Evolutionary conservation across 2,329 filamentous ascomycete species (phyloP), one percentile per base, ranked within the genome.

Genomic region (Fonsecaea multimorphosa): DNA sequence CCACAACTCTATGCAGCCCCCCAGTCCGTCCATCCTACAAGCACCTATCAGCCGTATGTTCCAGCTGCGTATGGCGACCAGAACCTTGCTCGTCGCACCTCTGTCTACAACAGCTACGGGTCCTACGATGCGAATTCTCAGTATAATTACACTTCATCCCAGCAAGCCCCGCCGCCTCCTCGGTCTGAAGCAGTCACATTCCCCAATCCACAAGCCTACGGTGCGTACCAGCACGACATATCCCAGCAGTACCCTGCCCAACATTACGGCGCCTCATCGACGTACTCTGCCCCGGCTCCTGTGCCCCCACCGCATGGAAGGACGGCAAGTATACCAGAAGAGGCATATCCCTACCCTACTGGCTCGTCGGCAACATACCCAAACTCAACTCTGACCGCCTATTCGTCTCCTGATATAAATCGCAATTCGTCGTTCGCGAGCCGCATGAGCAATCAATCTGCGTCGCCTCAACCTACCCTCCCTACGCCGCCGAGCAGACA

Each of bases 1-100:
- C 91, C 91, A 1, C 85, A 90, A 75, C 81, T 83, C 40, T 94
- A 84, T 72, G 74, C 72, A 44, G 46, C 55, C 24, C 59, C 67
- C 8, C 61, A 63, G 19, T 32, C 63, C n/a, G 58, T 64, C 38
- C 64, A 66, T 11, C 49, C 68, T 11, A 55, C 66, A 24, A 76
- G 63, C 40, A n/a, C 64, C 11, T 78, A 80, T 69, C 80, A 81
- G 62, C 78, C 81, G 11, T 84, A 84, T 70, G 81, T 83, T 62
- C 82, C 82, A 1, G 82, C 82, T 2, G 81, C 81, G 24, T 84
- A 84, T 67, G 78, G 80, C 52, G 73, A 78, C 22, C 66, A 63
- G 24, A 63, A 63, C 56, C 53, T 70, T 22, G 58, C 65, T 38
- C 68, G 68, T 36, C 64, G 60, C 19, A 55, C 68, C 19, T 68